phyloP scores from a whole-genome alignment of 441 rosid species.

The Metrosideros polymorpha region DNA sequence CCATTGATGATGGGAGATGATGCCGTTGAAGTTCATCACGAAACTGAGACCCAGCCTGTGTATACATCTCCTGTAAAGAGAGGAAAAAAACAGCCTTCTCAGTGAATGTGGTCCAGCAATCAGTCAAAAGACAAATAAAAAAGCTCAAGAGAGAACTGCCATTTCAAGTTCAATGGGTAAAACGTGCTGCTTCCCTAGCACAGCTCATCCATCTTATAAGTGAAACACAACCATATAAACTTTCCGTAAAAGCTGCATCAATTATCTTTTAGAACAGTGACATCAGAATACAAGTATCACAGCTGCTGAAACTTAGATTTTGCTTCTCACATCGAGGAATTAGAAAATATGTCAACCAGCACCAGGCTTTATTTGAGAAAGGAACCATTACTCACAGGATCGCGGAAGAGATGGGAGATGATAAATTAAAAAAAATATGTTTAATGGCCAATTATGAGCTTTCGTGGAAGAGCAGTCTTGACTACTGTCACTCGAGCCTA shows the following conservation, averaged over 20 bases:
- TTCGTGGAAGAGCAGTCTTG: neutral
- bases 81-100: neutral
- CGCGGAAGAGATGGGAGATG: neutral
- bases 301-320: neutral
- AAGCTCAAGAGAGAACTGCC: neutral
- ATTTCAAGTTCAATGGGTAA: neutral
- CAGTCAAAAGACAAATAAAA: neutral
- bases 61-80: conserved; percentile 84
- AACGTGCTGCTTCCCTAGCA: neutral
- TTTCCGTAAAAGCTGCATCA: neutral
- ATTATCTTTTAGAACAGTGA: neutral
- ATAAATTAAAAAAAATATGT: neutral
- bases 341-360: neutral
- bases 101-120: neutral
- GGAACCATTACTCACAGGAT: neutral
- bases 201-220: neutral
- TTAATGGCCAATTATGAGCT: neutral
- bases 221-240: neutral
- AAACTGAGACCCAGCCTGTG: conserved; percentile 79
- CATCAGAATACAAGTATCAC: neutral
- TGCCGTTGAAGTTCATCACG: conserved; percentile 97
- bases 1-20: conserved; percentile 82
- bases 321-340: neutral
- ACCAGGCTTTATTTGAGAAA: neutral
- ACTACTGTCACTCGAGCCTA: neutral